Evolutionary conservation across 192 early-diverging fungal species (phyloP), one percentile per base, ranked within the genome.

Genomic region (Umbelopsis vinacea): DNA sequence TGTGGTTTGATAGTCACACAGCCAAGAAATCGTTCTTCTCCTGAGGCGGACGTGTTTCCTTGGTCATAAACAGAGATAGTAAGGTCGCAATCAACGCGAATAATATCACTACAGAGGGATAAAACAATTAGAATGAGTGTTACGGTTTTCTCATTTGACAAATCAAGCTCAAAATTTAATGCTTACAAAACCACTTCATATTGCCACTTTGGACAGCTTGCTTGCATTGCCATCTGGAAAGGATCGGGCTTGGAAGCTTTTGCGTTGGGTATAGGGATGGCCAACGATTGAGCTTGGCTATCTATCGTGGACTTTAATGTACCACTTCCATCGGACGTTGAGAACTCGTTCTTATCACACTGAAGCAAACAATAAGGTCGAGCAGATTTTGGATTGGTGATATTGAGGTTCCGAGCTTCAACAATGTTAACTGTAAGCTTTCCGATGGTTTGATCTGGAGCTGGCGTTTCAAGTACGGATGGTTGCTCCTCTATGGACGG

Each of bases 201-300:
- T 29, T 75, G 79, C 82, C 82, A 83, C 52, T 83, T 83, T 14
- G 82, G 82, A 37, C 76, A 74, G 37, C 79, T 80, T 33, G 82
- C 82, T 23, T 63, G 70, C 73, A 80, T 76, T 22, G 74, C 71
- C 40, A 68, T 26, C 14, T 79, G 75, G 75, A 83, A 83, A 19
- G 76, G 71, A 50, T 83, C 79, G 66, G 55, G 57, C 19, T 29
- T 63, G 2, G 57, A 19, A 7, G 57, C 57, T 26, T 63, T 63
- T 37, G 57, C 57, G 17, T 63, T 63, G 23, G 57, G 57, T 37
- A 63, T 63, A 63, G 57, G 57, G 26, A 63, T 63, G 0, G 57
- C 57, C 0, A 63, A 5, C 17, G 57, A 63, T 19, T 63, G 57
- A 17, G 57, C 26, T 63, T 29, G 57, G 26, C 11, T 6, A 35